A percentile compares a stretch with the other conserved stretches of the same genome.
These are phyloP conservation scores for Kodamaea fukazawae DNA, from an alignment of 805 yeast species.

Conservation along the genomic window DNA sequence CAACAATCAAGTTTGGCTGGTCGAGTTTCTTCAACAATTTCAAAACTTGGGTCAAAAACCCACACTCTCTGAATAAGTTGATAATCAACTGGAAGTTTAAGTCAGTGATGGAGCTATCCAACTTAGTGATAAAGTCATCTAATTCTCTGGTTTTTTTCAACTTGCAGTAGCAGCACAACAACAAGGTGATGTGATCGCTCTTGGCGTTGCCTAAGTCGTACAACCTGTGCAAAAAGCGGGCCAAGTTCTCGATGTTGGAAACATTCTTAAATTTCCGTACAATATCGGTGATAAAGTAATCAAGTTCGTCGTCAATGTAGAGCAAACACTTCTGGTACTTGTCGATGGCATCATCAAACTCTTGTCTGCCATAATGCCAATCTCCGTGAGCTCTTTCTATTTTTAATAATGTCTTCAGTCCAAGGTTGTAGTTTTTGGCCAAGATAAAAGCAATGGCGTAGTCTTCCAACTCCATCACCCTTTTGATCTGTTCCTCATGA, in stretches of 20 bases:
- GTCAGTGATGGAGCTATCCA: constrained; percentile 29
- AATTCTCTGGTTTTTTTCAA: constrained; percentile 60
- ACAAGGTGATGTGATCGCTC: constrained; percentile 78
- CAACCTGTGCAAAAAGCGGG: constrained; percentile 61
- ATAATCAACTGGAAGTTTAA: constrained; percentile 71
- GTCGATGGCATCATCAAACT: constrained; percentile 66
- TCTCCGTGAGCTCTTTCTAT: constrained; percentile 60
- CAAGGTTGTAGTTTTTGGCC: constrained; percentile 43
- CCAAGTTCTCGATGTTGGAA: constrained; percentile 61
- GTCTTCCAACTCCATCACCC: constrained; percentile 65
- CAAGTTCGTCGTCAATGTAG: constrained; percentile 17
- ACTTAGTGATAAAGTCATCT: constrained; percentile 48
- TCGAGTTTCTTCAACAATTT: constrained; percentile 66
- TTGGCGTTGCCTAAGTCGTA: constrained; percentile 54
- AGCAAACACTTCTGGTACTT: constrained; percentile 57
- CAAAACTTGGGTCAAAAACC: constrained; percentile 64
- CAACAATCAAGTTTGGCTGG: constrained; percentile 73
- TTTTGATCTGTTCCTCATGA: constrained; percentile 63
- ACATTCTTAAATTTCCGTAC: constrained; percentile 79
- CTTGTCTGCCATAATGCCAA: constrained; percentile 62
- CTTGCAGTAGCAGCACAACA: constrained; percentile 78
- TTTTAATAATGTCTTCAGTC: constrained; percentile 27
- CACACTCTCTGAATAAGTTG: constrained; percentile 68
- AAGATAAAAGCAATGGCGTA: constrained; percentile 70
- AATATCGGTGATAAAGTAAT: constrained; percentile 59